Base-by-base conservation (phyloP, 2,329 filamentous ascomycete species). In the Ceratocystis lukuohia region DNA sequence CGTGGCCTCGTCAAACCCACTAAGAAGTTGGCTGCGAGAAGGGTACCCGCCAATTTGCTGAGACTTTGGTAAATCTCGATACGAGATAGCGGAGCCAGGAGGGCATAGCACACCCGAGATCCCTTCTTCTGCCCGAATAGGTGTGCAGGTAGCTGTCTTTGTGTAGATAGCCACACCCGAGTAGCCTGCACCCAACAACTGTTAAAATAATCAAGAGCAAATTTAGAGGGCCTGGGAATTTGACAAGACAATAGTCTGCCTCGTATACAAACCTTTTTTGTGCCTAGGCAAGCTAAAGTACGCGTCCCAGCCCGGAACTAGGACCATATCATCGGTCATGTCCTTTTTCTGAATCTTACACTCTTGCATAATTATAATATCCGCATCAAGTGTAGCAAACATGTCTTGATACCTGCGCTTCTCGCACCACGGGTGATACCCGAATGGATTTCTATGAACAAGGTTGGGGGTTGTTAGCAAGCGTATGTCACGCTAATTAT, bases 161-260 rank as follows among this genome's bases (percentile, higher is more conserved):
- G 92, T 96, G 76, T 96, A 99, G 45, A 99, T 91, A 2, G 88
- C 94, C 1, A 99, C 93, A 1, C 94, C 94, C 30, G 93, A 96
- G 74, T 97, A 99, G 28, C 94, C 91, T 96, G 20, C 5, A 53
- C 22, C 5, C 6, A 12, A 17, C 2, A 46, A 8, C 5, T 6
- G 30, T 65, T 53, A 63, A 25, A 28, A 33, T 1, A 33, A 10
- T 10, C 46, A 45, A 50, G 33, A 20, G 12, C 6, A 22, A 25
- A 3, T 8, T 10, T 4, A 1, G 6, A 15, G 28, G n/a, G 25
- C 20, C 4, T 12, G 25, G 25, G 37, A 46, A 37, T n/a, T 12
- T 41, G 37, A 15, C 1, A 41, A 15, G 37, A 15, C 37, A 4
- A 41, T 41, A 12, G 10, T 41, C 3, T 12, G 7, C 17, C 12